Percentiles rank a stretch among this genome's conserved stretches.
Evolutionary conservation across 805 yeast species (phyloP).

Genomic region (Suhomyces prunicola): DNA sequence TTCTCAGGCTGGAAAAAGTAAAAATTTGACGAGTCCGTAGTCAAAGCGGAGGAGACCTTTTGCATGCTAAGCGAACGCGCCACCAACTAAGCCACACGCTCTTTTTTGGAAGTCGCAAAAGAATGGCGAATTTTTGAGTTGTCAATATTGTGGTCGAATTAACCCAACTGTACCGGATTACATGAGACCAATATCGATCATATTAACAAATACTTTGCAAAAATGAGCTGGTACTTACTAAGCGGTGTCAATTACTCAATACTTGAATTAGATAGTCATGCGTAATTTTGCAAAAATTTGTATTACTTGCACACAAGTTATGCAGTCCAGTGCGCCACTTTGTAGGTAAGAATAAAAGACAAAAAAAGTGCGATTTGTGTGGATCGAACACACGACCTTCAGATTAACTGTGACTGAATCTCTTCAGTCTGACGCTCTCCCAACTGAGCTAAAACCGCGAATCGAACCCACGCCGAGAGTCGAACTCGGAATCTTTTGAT

Average conservation of each 20-base stretch:
- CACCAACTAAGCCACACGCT: conserved; percentile 83
- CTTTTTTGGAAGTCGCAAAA: too few species aligned
- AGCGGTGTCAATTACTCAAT: too few species aligned
- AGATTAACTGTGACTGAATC: conserved; percentile 44
- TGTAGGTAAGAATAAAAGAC: neutral
- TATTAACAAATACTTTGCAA: too few species aligned
- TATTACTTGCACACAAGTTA: too few species aligned
- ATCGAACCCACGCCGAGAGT: conserved; percentile 47
- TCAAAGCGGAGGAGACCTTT: conserved; percentile 79
- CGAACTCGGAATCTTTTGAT: conserved; percentile 66
- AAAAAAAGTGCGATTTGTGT: neutral
- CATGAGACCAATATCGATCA: too few species aligned
- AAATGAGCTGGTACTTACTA: too few species aligned
- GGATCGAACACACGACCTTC: neutral
- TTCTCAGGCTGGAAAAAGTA: neutral
- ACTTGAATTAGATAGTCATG: too few species aligned
- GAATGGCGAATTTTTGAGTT: too few species aligned
- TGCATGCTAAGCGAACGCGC: conserved; percentile 80
- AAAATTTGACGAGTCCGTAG: conserved; percentile 66
- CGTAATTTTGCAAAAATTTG: neutral
- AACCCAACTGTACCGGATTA: too few species aligned
- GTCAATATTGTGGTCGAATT: too few species aligned
- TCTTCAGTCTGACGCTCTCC: conserved; percentile 38
- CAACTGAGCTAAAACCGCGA: conserved; percentile 34
- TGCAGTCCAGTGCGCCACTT: neutral